phyloP scores from a whole-genome alignment of 2,329 filamentous ascomycete genomes.

The Penicillium capsulatum region DNA sequence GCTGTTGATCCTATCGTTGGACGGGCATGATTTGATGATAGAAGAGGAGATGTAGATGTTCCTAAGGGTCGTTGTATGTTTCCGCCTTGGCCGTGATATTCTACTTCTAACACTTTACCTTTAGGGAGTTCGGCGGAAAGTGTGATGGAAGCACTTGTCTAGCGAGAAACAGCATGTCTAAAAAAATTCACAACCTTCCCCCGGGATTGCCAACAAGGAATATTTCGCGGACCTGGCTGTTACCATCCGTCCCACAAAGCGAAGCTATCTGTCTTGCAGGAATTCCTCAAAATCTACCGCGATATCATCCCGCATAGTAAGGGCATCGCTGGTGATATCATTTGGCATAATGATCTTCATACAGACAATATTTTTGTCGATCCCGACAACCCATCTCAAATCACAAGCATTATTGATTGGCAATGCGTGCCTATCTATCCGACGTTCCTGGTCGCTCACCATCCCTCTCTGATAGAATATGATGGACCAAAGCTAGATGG shows the following conservation, averaged over 20 bases:
- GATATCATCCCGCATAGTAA: constrained; percentile 22
- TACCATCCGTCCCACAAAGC: constrained; percentile 24
- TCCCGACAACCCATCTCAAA: constrained; percentile 24
- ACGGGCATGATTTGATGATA: constrained; percentile 15
- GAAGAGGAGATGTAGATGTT: constrained; percentile 12
- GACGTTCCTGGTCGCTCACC: constrained; percentile 25
- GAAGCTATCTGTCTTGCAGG: constrained; percentile 23
- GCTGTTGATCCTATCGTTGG: constrained; percentile 11
- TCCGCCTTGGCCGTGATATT: background rate
- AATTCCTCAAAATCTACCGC: constrained; percentile 25
- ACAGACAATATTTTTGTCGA: constrained; percentile 34
- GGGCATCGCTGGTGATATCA: constrained; percentile 19
- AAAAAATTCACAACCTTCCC: constrained; percentile 8
- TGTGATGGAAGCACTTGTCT: constrained; percentile 10
- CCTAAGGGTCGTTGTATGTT: constrained; percentile 12
- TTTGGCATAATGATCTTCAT: constrained; percentile 33
- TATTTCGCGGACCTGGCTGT: constrained; percentile 23
- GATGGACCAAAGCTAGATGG: constrained; percentile 13
- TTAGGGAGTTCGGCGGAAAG: constrained; percentile 9
- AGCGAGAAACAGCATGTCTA: constrained; percentile 15
- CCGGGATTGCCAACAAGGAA: constrained; percentile 14
- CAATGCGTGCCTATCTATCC: constrained; percentile 27
- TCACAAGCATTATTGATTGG: constrained; percentile 35
- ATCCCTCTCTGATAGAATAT: constrained; percentile 25
- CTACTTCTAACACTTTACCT: background rate